Evolutionary conservation across 2,329 filamentous ascomycete genomes (phyloP).

Genomic region (Incumbomyces lentus): DNA sequence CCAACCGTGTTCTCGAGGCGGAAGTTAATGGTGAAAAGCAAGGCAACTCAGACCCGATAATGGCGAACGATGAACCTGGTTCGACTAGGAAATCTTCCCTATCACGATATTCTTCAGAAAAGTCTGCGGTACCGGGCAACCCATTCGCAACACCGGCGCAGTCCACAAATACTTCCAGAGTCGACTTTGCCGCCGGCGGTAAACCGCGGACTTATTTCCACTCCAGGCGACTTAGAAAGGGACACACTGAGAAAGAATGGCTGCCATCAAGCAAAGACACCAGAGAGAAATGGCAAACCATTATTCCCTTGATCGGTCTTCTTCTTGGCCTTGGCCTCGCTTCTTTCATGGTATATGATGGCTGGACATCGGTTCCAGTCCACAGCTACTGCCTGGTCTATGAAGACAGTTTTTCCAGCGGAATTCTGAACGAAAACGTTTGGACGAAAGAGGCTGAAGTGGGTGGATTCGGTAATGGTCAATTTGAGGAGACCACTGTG

Average conservation of each 20-base stretch:
- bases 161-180: not conserved
- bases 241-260: slow-evolving; percentile 68
- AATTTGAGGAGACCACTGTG: slow-evolving; percentile 68
- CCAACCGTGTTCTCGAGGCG: no score
- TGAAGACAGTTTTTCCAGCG: slow-evolving; percentile 52
- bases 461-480: slow-evolving; percentile 50
- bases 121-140: not conserved
- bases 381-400: slow-evolving; percentile 64
- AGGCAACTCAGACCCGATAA: no score
- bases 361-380: slow-evolving; percentile 57
- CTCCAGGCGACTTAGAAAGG: slow-evolving; percentile 62
- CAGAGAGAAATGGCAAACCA: slow-evolving; percentile 77
- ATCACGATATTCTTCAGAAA: not conserved
- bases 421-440: slow-evolving; percentile 35
- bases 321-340: slow-evolving; percentile 56
- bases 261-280: slow-evolving; percentile 55
- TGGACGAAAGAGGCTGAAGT: slow-evolving; percentile 65
- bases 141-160: not conserved
- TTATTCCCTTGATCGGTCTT: slow-evolving; percentile 64
- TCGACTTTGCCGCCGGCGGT: not conserved
- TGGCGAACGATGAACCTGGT: no score
- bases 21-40: no score
- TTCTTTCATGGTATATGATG: slow-evolving; percentile 66
- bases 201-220: slow-evolving; percentile 42
- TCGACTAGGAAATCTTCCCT: not conserved